Evolutionary conservation across 169 alveolate genomes (phyloP).

Genomic region (Amoebophrya sp.): DNA sequence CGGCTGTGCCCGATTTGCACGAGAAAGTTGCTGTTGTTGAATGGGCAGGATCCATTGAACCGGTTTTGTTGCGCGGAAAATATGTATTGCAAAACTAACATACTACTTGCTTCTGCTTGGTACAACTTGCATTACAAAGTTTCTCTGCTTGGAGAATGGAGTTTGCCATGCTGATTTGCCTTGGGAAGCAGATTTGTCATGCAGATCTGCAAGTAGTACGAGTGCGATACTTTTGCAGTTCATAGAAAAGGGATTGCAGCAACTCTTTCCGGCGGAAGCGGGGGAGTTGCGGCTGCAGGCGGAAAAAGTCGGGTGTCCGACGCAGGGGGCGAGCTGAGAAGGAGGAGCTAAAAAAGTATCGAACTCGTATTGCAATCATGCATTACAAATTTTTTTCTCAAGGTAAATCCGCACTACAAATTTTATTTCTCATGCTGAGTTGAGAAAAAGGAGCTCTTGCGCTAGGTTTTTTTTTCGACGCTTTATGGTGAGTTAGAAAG

Average conservation of each 20-base stretch:
- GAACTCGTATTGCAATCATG: too few relatives aligned
- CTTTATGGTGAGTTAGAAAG: too few relatives aligned
- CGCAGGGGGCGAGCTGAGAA: too few relatives aligned
- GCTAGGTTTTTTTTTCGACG: too few relatives aligned
- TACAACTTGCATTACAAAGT: not conserved
- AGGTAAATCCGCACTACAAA: too few relatives aligned
- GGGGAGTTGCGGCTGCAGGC: too few relatives aligned
- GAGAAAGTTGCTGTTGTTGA: not conserved
- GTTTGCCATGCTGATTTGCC: not conserved
- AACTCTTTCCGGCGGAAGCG: not conserved
- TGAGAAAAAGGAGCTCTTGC: too few relatives aligned
- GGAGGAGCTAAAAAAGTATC: too few relatives aligned
- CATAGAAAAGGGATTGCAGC: not conserved
- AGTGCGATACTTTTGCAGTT: not conserved
- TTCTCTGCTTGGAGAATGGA: not conserved
- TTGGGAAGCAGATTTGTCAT: not conserved
- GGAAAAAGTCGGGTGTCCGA: too few relatives aligned
- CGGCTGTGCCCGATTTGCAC: not conserved
- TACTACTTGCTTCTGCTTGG: too few relatives aligned
- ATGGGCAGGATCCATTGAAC: not conserved
- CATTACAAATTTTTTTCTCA: too few relatives aligned
- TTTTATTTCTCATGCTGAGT: too few relatives aligned
- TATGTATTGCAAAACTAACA: not conserved
- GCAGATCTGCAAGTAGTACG: not conserved
- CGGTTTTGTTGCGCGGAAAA: not conserved